Evolutionary conservation across 345 rosid species (phyloP), one percentile per base, ranked within the genome.

Genomic region (Sonneratia caseolaris): DNA sequence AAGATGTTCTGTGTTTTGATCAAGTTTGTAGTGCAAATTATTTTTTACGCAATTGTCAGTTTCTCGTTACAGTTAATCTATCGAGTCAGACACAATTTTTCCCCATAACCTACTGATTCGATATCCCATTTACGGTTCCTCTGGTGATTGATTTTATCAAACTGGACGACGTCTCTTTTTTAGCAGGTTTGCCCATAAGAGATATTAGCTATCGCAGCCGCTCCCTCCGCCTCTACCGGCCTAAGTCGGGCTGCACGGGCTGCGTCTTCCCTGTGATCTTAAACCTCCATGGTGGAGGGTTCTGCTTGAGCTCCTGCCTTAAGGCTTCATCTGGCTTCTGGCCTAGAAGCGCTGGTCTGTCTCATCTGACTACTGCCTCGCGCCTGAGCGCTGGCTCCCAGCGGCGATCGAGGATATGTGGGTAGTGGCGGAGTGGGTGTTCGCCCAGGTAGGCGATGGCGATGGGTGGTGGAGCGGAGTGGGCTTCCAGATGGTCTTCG

Each of bases 291-390:
- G 67, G 67, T 14, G 67, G 67, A 3, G 67, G 67, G 1, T 64
- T 64, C 67, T 64, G 67, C 67, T 1, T 64, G 16, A 37, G 67
- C 36, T 64, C 67, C 68, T 80, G n/a, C 4, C 68, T 88, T 87
- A 59, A 74, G 79, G 42, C 92, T 91, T 69, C 92, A 94, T 70
- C 78, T 91, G 49, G 37, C 67, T 3, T 64, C 67, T 27, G 5
- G 11, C 68, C 36, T 65, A 5, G 68, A 19, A 36, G 68, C 18
- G 42, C n/a, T 65, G 68, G 68, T 65, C 16, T 27, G 40, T 69
- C 62, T 1, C 72, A 12, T 40, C 35, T 3, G 40, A 51, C 40
- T 69, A 69, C 42, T 21, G 72, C 72, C 72, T 69, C 3, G 62
- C 72, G 22, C 72, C 72, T 0, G 62, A 69, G 67, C 51, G 59